Evolutionary conservation across 176 grass and related monocot genomes (phyloP).

Genomic region (Phyllostachys edulis): DNA sequence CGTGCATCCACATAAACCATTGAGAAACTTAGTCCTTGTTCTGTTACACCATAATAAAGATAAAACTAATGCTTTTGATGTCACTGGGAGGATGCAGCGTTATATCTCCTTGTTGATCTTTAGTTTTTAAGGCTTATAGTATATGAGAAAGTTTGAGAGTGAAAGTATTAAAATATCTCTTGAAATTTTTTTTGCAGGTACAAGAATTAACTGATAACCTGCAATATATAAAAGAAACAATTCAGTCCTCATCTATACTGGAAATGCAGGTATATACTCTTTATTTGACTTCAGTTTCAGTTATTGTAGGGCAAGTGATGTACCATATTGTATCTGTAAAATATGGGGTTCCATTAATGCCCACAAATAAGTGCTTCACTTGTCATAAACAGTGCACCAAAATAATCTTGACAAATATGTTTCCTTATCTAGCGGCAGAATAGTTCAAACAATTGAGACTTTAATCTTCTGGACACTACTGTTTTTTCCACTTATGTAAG

Average conservation of each 20-base stretch:
- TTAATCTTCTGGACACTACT: not conserved
- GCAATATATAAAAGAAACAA: slow-evolving; percentile 53
- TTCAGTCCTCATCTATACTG: slow-evolving; percentile 53
- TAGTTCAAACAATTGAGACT: not conserved
- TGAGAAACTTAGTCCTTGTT: not conserved
- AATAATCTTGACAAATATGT: not conserved
- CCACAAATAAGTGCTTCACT: not conserved
- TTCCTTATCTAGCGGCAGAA: not conserved
- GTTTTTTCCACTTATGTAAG: not conserved
- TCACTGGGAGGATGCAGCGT: not conserved
- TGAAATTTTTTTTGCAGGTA: slow-evolving; percentile 51
- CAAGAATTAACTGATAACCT: slow-evolving; percentile 38
- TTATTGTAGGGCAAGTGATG: not conserved
- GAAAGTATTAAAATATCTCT: not conserved
- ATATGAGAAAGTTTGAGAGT: not conserved
- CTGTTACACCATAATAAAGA: not conserved
- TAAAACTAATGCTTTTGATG: not conserved
- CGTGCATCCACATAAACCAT: not conserved
- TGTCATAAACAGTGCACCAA: not conserved
- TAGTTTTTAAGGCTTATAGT: not conserved
- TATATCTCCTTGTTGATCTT: not conserved
- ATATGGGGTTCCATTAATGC: not conserved
- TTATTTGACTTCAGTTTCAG: not conserved
- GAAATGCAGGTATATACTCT: slow-evolving; percentile 55
- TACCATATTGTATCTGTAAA: not conserved